Conservation (phyloP, 176 grass and related monocot genomes). For the maize (Zea mays) region DNA sequence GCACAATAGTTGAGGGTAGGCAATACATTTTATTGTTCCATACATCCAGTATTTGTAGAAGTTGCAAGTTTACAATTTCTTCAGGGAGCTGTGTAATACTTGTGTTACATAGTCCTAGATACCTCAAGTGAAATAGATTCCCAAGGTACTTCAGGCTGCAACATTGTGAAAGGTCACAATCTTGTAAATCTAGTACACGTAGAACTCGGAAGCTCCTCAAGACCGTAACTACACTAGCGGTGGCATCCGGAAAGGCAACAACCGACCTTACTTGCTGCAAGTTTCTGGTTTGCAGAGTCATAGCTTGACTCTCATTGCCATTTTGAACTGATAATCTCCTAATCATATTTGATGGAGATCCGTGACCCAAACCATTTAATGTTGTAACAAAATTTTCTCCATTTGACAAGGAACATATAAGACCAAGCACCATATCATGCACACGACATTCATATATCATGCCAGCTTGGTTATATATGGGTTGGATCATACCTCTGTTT, state of each 20-base stretch:
- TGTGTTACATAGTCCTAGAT: neutral
- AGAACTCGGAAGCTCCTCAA: neutral
- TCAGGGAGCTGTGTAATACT: neutral
- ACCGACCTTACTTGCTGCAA: neutral
- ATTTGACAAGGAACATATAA: neutral
- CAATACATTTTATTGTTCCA: neutral
- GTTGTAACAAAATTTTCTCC: neutral
- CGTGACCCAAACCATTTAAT: neutral
- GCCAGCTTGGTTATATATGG: neutral
- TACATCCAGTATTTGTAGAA: neutral
- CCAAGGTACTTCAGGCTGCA: neutral
- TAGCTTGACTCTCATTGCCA: neutral
- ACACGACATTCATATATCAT: neutral
- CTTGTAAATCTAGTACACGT: neutral
- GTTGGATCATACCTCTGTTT: neutral
- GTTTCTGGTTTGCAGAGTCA: neutral
- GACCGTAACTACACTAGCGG: rapidly evolving
- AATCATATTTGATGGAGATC: rapidly evolving
- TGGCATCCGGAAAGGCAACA: neutral
- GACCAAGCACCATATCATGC: constrained; percentile 23
- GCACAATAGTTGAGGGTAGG: neutral
- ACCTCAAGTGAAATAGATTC: neutral
- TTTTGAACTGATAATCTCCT: neutral
- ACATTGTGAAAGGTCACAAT: neutral
- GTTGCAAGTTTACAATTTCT: neutral